Evolutionary conservation across 768 basidiomycete species (phyloP).

Genomic region (Mycena maculata): DNA sequence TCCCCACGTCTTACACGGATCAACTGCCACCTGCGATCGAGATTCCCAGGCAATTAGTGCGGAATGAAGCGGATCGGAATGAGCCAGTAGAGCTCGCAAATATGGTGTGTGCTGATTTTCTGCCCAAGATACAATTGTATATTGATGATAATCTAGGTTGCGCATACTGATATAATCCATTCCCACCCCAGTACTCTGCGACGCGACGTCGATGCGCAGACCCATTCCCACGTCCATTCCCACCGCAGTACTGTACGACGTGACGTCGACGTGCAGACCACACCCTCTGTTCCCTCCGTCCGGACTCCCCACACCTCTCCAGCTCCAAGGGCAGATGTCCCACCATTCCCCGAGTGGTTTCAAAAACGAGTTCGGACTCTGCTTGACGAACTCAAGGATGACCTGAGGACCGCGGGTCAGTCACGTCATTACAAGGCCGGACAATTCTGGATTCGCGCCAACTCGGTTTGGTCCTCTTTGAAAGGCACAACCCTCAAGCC

Average conservation of each 20-base stretch:
- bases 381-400: constrained; percentile 11
- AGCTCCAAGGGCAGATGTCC: too few relatives aligned
- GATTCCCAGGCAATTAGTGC: neutral
- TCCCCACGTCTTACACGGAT: neutral
- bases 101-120: neutral
- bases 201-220: neutral
- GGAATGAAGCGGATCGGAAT: neutral
- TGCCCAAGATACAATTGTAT: neutral
- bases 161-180: neutral
- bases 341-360: constrained; percentile 11
- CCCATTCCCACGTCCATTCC: neutral
- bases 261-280: neutral
- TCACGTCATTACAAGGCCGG: constrained; percentile 7
- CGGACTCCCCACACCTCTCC: too few relatives aligned
- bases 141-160: constrained; percentile 3
- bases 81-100: neutral
- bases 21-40: neutral
- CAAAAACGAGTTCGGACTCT: constrained; percentile 2
- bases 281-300: too few relatives aligned
- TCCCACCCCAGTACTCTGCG: neutral
- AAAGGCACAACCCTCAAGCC: constrained; percentile 23
- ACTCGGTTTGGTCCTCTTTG: constrained; percentile 5
- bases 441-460: constrained; percentile 12
- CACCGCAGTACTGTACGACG: neutral
- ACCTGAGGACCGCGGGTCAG: neutral